These are phyloP conservation scores for Chrysoporthe austroafricana DNA, from an alignment of 2,329 filamentous ascomycete genomes.

Conservation along the genomic window DNA sequence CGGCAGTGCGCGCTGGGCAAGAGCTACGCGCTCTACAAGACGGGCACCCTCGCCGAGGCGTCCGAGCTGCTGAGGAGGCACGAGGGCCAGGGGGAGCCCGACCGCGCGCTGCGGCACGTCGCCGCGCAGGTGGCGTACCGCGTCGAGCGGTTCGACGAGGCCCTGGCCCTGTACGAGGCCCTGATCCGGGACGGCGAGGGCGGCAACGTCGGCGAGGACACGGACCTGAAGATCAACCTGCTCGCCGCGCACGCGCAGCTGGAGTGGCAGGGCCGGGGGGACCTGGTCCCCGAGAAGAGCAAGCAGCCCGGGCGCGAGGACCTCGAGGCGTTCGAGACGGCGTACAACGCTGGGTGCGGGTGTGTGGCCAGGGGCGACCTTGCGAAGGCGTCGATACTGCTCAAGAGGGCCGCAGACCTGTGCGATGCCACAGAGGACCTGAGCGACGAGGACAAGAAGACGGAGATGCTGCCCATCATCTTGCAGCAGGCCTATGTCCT, in stretches of 20 bases:
- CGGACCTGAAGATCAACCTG: constrained; percentile 78
- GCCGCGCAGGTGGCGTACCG: constrained; percentile 74
- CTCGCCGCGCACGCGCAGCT: constrained; percentile 73
- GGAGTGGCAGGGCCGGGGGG: constrained; percentile 65
- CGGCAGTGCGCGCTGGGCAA: constrained; percentile 68
- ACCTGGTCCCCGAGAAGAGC: constrained; percentile 54
- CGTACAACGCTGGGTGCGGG: constrained; percentile 78
- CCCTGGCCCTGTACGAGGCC: constrained; percentile 64
- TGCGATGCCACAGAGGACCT: constrained; percentile 77
- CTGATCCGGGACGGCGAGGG: constrained; percentile 53
- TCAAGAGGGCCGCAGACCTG: constrained; percentile 71
- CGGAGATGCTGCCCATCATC: constrained; percentile 74
- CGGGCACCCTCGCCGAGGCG: constrained; percentile 69
- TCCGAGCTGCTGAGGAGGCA: constrained; percentile 45
- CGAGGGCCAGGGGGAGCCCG: not conserved
- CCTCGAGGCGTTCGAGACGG: constrained; percentile 77
- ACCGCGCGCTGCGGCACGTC: constrained; percentile 52
- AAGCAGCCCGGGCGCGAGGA: constrained; percentile 63
- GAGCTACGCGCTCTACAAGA: constrained; percentile 84
- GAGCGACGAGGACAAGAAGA: constrained; percentile 72
- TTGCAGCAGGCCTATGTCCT: constrained; percentile 78
- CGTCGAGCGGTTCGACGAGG: constrained; percentile 71
- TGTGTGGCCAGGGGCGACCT: constrained; percentile 72
- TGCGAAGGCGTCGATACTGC: constrained; percentile 64
- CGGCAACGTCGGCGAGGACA: constrained; percentile 63